Base-by-base conservation (phyloP, 768 basidiomycete genomes). In the Psilocybe cyanescens region DNA sequence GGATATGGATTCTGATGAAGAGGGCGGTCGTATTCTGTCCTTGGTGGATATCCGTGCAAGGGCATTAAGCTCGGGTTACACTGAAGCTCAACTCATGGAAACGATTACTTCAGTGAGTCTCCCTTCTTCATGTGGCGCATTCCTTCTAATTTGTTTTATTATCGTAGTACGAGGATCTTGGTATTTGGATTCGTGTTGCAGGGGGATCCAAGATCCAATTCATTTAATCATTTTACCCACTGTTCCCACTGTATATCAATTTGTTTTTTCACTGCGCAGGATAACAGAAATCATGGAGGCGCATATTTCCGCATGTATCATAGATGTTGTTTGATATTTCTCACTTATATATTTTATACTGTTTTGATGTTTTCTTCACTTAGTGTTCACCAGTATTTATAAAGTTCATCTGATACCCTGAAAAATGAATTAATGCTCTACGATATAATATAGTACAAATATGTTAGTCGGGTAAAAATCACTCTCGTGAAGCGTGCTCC, bases 41-140 rank as follows among this genome's bases (percentile, higher is more conserved):
- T 87, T 99, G 82, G 84, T 93, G 45, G 95, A 99, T 65, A 86
- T 99, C 59, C 86, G 96, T 33, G 87, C 90, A 50, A 86, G 95
- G 41, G 90, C 98, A 9, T 76, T 96, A 59, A 88, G 87, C 49
- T 88, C 87, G 65, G 96, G 96, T 16, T 97, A 90, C 76, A 98
- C 94, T 12, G 97, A 99, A 72, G 87, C 83, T 1, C 91, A 95
- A 74, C 82, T 99, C 12, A 92, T 90, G 81, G 89, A 93, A 63
- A 92, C 94, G 0, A 90, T 98, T 54, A 68, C 81, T 16, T 82
- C 91, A 80, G 95, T 95, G 70, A 73, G 87, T 71, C 29, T 61
- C 12, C 24, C 19, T 64, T 49, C 48, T 62, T 56, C 54, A 50
- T 54, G 5, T 57, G 6, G 57, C 37, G 6, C 48, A 17, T 14